These are phyloP conservation scores for Lepiota venenata DNA, from an alignment of 768 basidiomycete genomes.

Conservation along the genomic window DNA sequence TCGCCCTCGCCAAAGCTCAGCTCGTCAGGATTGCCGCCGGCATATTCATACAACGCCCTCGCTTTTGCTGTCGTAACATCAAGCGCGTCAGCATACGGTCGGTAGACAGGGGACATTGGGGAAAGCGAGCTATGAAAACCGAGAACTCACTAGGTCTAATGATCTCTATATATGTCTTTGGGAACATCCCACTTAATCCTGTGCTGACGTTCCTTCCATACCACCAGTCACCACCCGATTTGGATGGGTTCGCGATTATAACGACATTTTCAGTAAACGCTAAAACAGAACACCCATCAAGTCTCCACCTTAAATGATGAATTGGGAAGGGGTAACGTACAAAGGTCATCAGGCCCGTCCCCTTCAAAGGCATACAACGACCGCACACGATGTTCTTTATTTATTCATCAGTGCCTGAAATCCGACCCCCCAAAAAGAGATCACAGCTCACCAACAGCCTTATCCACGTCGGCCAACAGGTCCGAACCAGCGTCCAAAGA, in stretches of 20 bases:
- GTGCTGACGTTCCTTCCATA: slow-evolving; percentile 67
- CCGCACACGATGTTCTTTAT: slow-evolving; percentile 69
- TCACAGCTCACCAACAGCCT: slow-evolving; percentile 46
- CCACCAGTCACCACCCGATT: slow-evolving; percentile 90
- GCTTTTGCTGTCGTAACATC: slow-evolving; percentile 49
- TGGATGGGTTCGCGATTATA: slow-evolving; percentile 81
- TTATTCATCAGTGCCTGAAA: slow-evolving; percentile 8
- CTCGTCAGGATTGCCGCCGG: slow-evolving; percentile 70
- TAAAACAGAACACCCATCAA: slow-evolving; percentile 24
- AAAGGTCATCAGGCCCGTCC: slow-evolving; percentile 84
- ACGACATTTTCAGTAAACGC: slow-evolving; percentile 81
- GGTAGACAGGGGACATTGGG: neutral
- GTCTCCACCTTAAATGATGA: neutral
- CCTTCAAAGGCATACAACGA: slow-evolving; percentile 84
- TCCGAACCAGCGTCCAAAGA: slow-evolving; percentile 39
- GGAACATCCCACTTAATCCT: slow-evolving; percentile 84
- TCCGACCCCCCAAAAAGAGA: neutral
- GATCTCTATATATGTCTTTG: slow-evolving; percentile 80
- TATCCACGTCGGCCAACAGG: slow-evolving; percentile 72
- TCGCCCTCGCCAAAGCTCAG: slow-evolving; percentile 86
- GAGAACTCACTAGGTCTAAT: slow-evolving; percentile 57
- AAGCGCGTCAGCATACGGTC: neutral
- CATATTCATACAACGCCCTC: slow-evolving; percentile 79
- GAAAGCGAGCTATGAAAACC: neutral
- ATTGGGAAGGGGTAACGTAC: slow-evolving; percentile 40